Evolutionary conservation across 306 rosid species (phyloP), one percentile per base, ranked within the genome.

Genomic region (Geum urbanum): DNA sequence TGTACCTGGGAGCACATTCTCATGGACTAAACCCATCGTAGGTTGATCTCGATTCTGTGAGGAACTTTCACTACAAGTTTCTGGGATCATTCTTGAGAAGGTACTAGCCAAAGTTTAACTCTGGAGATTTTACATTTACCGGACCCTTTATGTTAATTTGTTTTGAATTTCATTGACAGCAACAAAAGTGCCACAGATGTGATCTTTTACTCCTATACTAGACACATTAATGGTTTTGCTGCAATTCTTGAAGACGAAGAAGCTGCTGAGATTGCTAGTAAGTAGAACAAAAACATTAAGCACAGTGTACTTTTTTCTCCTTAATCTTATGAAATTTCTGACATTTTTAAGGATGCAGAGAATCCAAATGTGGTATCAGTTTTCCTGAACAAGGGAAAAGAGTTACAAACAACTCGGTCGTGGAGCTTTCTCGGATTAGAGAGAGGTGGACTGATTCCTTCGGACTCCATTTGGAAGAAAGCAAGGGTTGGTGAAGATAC

Each of bases 351-450:
- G 39, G 39, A 1, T 72, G 37, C 72, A 91, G 96, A 78, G 14
- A 9, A 82, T 74, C 91, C 88, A 10, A 70, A 66, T 11, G 96
- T 91, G 7, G 57, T 84, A 8, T 89, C 96, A 2, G 73, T 91
- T 4, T 91, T 85, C 71, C 63, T 63, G 20, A 81, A 84, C 83
- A 57, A 67, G 71, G 61, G 53, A 59, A 54, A 58, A 43, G n/a
- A 87, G 54, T 45, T 89, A 52, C 91, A 80, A 41, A 91, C 97
- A 67, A 91, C 96, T 2, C 79, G 53, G 1, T 86, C 97, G 19
- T 91, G 97, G 97, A 66, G 70, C 41, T 91, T 91, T 63, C 85
- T 89, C n/a, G 80, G 84, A 12, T 22, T 89, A 12, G 70, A 24
- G 43, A 59, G 11, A 44, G 62, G 76, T 46, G 86, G 73, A 44